phyloP scores from a whole-genome alignment of 768 basidiomycete genomes.

The Tricholoma terreum region DNA sequence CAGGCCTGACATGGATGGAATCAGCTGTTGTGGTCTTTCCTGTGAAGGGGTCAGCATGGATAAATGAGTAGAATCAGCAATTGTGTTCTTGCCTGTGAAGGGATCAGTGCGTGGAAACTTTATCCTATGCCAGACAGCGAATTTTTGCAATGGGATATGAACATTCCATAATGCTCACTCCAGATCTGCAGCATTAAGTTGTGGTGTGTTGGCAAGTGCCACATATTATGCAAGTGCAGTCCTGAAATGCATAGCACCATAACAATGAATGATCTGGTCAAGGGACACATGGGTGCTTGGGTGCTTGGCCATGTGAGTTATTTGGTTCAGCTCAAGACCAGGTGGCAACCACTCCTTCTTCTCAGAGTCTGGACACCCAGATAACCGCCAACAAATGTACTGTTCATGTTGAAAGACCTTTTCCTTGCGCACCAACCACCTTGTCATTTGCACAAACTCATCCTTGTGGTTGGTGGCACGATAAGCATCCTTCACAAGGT shows the following conservation, averaged over 20 bases:
- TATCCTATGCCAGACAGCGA: slow-evolving; percentile 31
- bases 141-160: slow-evolving; percentile 15
- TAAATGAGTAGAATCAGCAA: too few relatives aligned
- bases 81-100: not conserved
- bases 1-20: slow-evolving; percentile 24
- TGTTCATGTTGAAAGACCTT: slow-evolving; percentile 22
- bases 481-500: slow-evolving; percentile 37
- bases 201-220: slow-evolving; percentile 11
- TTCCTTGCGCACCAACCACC: slow-evolving; percentile 32
- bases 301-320: slow-evolving; percentile 19
- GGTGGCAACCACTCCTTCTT: not conserved
- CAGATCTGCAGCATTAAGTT: slow-evolving; percentile 8
- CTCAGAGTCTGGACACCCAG: not conserved
- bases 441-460: slow-evolving; percentile 35
- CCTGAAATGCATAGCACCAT: slow-evolving; percentile 23
- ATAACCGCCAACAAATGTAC: slow-evolving; percentile 19
- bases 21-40: slow-evolving; percentile 16
- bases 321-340: not conserved
- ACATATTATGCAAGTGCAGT: slow-evolving; percentile 22
- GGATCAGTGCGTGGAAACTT: slow-evolving; percentile 21
- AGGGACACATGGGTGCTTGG: slow-evolving; percentile 21
- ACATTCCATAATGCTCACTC: slow-evolving; percentile 4
- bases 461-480: slow-evolving; percentile 32
- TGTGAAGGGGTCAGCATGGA: too few relatives aligned
- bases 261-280: slow-evolving; percentile 10